Evolutionary conservation across 148 eudicot genomes (phyloP).

Genomic region (Chenopodium album): DNA sequence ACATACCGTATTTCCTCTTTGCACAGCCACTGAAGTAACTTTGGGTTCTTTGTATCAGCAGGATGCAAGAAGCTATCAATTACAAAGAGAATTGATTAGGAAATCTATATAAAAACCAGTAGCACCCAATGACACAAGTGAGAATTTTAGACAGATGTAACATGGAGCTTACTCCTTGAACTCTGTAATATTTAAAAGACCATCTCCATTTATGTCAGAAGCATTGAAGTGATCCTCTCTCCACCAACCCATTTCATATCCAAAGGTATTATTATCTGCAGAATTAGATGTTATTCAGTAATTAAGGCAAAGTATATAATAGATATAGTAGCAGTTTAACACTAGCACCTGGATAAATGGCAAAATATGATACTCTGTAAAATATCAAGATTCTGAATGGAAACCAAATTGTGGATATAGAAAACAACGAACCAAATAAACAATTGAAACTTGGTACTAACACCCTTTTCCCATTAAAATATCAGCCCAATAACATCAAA

Average conservation of each 20-base stretch:
- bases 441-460: no score
- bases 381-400: no score
- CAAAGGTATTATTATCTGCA: conserved; percentile 68
- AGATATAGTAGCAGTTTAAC: not conserved
- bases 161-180: conserved; percentile 80
- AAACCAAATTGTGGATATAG: not conserved
- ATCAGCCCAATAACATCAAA: no score
- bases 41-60: conserved; percentile 79
- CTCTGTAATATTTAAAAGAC: conserved; percentile 81
- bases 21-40: conserved; percentile 86
- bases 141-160: conserved; percentile 3
- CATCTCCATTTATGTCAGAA: conserved; percentile 84
- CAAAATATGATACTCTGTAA: not conserved
- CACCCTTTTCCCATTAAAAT: no score
- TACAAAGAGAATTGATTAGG: conserved; percentile 21
- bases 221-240: conserved; percentile 97
- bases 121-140: not conserved
- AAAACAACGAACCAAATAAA: no score
- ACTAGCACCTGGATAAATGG: not conserved
- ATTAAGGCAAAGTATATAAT: conserved; percentile 10
- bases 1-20: conserved; percentile 86
- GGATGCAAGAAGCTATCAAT: conserved; percentile 81
- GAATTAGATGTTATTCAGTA: conserved; percentile 20
- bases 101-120: not conserved
- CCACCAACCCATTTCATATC: conserved; percentile 99